Evolutionary conservation across 1,139 yeast species (phyloP).

Genomic region (Saccharomyces hybrid): DNA sequence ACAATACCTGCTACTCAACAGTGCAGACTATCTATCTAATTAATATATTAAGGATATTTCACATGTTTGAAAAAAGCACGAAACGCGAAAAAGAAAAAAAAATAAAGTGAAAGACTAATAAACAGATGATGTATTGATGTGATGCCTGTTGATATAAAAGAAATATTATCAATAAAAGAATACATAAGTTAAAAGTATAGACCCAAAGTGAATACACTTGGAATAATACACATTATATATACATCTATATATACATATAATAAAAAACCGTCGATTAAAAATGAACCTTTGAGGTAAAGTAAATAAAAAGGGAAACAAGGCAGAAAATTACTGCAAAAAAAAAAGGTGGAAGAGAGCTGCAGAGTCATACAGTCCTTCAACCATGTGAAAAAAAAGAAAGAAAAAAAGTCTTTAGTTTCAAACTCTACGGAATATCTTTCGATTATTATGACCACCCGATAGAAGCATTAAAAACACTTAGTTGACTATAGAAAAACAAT

Average conservation of each 20-base stretch:
- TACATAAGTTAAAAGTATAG: neutral
- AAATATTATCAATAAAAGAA: neutral
- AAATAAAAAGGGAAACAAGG: conserved; percentile 11
- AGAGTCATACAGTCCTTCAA: neutral
- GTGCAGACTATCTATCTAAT: neutral
- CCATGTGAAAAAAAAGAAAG: neutral
- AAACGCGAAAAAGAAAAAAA: neutral
- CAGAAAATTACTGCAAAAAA: conserved; percentile 36
- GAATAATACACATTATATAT: neutral
- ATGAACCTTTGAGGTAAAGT: conserved; percentile 18
- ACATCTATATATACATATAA: neutral
- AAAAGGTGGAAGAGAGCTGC: neutral
- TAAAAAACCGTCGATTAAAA: neutral
- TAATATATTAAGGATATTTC: neutral
- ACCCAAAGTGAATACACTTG: neutral
- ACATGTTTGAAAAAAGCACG: neutral
- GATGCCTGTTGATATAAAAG: neutral
- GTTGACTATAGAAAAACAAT: neutral
- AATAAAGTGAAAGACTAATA: neutral
- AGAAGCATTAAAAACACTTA: conserved; percentile 60
- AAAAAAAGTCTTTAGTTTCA: conserved; percentile 49
- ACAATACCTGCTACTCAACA: neutral
- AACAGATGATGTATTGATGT: neutral
- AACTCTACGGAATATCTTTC: conserved; percentile 39
- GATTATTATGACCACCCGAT: conserved; percentile 80